Evolutionary conservation across 2,329 filamentous ascomycete species (phyloP), one percentile per base, ranked within the genome.

Genomic region (Cladophialophora psammophila): DNA sequence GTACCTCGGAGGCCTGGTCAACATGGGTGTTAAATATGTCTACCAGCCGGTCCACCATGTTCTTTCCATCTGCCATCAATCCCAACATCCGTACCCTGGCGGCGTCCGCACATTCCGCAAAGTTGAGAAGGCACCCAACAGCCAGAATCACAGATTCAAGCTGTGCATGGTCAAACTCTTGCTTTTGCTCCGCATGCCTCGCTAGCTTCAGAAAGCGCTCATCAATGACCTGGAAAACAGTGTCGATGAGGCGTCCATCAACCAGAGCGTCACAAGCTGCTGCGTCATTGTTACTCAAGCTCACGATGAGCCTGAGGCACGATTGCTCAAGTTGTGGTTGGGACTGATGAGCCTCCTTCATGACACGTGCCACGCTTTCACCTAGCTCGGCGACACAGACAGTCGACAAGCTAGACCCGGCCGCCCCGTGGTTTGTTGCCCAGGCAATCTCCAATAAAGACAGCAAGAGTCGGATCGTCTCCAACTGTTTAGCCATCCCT

Each of bases 51-150:
- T 88, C 84, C 40, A 93, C 78, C 7, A 87, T 81, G 74, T 76
- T 79, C 65, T 75, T 74, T 45, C 70, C 78, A 63, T 75, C 78
- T 64, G 55, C 66, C 78, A 74, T 63, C 69, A 78, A 71, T 68
- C 76, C 68, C 75, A 87, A 71, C 77, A 85, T 74, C 78, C 81
- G 68, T 74, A 80, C 77, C 61, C 89, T 84, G 12, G 91, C 89
- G 26, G 83, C 77, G 15, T 88, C 82, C 74, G 89, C 93, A 75
- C 92, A 90, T 76, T 97, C 93, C 8, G 92, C 87, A 63, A 97
- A 86, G 74, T 97, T 97, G 77, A 96, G 96, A 78, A 94, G 86
- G 26, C 92, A 87, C 0, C 93, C 94, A 45, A 97, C 82, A 60
- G 91, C 86, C 50, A 97, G 84, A 57, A 97, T 86, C 13, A 97